These are phyloP conservation scores for Hericium coralloides DNA, from an alignment of 768 basidiomycete genomes.

Conservation along the genomic window DNA sequence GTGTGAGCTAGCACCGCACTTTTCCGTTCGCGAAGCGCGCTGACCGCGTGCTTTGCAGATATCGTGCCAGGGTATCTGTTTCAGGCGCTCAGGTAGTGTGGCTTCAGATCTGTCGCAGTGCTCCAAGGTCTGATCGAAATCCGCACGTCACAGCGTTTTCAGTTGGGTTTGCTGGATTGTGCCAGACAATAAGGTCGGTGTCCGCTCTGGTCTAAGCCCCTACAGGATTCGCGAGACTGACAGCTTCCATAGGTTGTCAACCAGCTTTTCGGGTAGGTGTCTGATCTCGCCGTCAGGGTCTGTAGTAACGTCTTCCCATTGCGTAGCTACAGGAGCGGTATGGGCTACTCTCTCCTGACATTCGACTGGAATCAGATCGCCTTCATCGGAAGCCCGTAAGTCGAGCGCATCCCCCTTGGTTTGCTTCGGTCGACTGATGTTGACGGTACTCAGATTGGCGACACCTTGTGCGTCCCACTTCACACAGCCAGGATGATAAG, in stretches of 20 bases:
- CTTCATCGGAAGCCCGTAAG: constrained; percentile 25
- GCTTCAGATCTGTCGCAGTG: neutral
- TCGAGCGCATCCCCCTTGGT: no score
- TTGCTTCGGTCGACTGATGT: neutral
- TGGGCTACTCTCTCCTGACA: constrained; percentile 22
- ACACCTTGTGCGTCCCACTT: constrained; percentile 19
- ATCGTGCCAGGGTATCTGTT: constrained; percentile 39
- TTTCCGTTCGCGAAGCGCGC: no score
- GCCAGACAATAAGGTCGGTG: constrained; percentile 26
- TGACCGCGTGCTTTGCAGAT: constrained; percentile 16
- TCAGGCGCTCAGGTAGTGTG: constrained; percentile 7
- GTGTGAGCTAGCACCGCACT: constrained; percentile 29
- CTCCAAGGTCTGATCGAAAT: neutral
- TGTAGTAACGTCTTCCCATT: neutral
- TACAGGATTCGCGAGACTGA: no score
- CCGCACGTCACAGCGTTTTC: constrained; percentile 16
- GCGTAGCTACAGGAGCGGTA: constrained; percentile 13
- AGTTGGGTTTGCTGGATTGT: constrained; percentile 38
- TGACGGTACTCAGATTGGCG: constrained; percentile 18
- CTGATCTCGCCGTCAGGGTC: neutral
- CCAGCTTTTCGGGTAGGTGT: constrained; percentile 48
- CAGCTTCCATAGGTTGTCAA: constrained; percentile 19
- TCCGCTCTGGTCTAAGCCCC: neutral
- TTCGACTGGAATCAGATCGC: constrained; percentile 34
- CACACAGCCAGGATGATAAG: neutral